Percentiles rank a stretch among this genome's conserved stretches.
phyloP scores from a whole-genome alignment of 2,329 filamentous ascomycete genomes.

The Neopestalotiopsis rosae region DNA sequence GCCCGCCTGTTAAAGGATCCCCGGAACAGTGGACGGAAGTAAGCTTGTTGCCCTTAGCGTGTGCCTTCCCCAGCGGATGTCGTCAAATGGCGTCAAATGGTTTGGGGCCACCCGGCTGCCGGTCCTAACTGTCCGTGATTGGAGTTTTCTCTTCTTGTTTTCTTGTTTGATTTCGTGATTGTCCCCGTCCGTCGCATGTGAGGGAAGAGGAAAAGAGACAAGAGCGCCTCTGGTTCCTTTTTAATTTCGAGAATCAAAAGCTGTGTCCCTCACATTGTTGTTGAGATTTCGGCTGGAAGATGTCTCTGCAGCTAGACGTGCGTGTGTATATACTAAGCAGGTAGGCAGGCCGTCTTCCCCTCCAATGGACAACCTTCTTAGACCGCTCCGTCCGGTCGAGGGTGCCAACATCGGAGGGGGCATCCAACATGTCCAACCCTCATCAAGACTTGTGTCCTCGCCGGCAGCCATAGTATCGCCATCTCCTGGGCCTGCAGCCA shows the following conservation, averaged over 20 bases:
- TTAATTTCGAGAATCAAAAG: not conserved
- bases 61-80: conserved; percentile 7
- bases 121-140: conserved; percentile 18
- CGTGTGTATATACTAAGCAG: not conserved
- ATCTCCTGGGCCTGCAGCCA: not conserved
- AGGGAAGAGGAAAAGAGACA: too few relatives aligned
- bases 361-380: conserved; percentile 17
- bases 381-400: conserved; percentile 18
- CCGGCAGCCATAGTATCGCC: not conserved
- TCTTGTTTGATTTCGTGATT: too few relatives aligned
- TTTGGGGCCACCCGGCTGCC: conserved; percentile 11
- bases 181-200: too few relatives aligned
- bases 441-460: not conserved
- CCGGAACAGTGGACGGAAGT: not conserved
- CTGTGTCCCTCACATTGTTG: not conserved
- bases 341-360: not conserved
- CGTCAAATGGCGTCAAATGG: conserved; percentile 19
- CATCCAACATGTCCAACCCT: not conserved
- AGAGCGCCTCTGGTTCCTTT: not conserved
- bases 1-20: not conserved
- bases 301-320: not conserved
- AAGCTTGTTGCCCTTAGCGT: conserved; percentile 7
- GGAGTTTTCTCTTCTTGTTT: not conserved
- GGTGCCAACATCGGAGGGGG: conserved; percentile 3
- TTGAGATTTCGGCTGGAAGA: not conserved